Percentiles rank a stretch among this genome's conserved stretches.
These are phyloP conservation scores for Schizophyllum commune DNA, from an alignment of 1,284 basidiomycete species.

Conservation along the genomic window DNA sequence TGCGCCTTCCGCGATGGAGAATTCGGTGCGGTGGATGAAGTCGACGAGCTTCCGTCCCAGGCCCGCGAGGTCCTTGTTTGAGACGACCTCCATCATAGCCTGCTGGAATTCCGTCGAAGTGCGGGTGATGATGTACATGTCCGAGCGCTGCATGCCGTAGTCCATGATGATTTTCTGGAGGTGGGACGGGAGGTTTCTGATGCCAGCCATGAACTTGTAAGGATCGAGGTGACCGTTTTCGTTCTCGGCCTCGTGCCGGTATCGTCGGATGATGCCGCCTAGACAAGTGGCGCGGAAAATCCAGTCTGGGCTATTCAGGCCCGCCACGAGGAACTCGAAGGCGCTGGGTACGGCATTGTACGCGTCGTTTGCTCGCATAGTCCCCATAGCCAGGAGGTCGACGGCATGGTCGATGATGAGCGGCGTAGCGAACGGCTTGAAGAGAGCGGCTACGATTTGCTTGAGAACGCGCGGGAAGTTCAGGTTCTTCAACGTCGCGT, in stretches of 20 bases:
- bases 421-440: constrained; percentile 34
- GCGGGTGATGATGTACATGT: constrained; percentile 33
- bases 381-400: constrained; percentile 33
- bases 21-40: constrained; percentile 49
- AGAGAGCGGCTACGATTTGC: constrained; percentile 32
- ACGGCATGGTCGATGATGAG: constrained; percentile 45
- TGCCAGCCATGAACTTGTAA: constrained; percentile 27
- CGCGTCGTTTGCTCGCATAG: constrained; percentile 35
- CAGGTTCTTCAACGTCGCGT: constrained; percentile 29
- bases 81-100: constrained; percentile 40
- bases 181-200: constrained; percentile 33
- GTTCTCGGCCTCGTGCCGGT: constrained; percentile 32
- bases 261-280: constrained; percentile 42
- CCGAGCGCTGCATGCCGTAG: constrained; percentile 41
- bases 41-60: constrained; percentile 41
- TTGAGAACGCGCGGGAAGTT: constrained; percentile 39
- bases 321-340: constrained; percentile 44
- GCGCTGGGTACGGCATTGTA: constrained; percentile 35
- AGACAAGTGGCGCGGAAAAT: constrained; percentile 40
- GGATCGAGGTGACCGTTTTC: constrained; percentile 41
- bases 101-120: constrained; percentile 36
- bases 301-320: constrained; percentile 45
- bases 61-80: constrained; percentile 39
- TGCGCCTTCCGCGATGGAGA: constrained; percentile 45
- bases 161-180: constrained; percentile 37